Evolutionary conservation across 2,329 filamentous ascomycete species (phyloP), one percentile per base, ranked within the genome.

Genomic region (Trichoderma cornu-damae): DNA sequence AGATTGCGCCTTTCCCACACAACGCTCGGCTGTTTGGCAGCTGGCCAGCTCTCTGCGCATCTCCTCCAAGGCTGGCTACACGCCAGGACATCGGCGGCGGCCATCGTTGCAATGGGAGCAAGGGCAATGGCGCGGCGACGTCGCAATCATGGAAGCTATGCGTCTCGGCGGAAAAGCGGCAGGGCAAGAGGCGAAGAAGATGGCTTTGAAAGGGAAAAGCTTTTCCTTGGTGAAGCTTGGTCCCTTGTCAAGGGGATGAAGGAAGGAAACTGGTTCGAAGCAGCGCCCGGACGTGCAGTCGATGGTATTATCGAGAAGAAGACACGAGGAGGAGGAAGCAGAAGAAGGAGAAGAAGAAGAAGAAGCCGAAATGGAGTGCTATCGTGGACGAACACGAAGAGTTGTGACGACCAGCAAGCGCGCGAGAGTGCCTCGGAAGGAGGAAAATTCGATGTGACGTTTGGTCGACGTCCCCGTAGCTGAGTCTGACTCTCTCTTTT

Each of bases 1-100:
- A 71, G 60, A 43, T 59, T 64, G 32, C 53, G 57, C 56, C 68
- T 64, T 67, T 64, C 63, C 66, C 63, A 65, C 57, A 52, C 60
- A 67, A 50, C 63, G 60, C 58, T 61, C 38, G 46, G 37, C n/a
- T 32, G 30, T 38, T 24, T n/a, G 7, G 22, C 24, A 28, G 38
- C 40, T 46, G 53, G 11, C 26, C 18, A 24, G 22, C 20, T 40
- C 44, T 43, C 28, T 46, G 35, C 53, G 34, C 49, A 35, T 55
- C 40, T 46, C 52, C 22, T 54, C 54, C 53, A 37, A 20, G 16
- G 14, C 35, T 26, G 34, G n/a, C 14, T 18, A 32, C 32, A 40
- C 52, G 56, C 38, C 44, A 59, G 22, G 22, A 54, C 43, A 30
- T 59, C 55, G 59, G 37, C 55, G 20, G 55, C 37, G 18, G 59